Evolutionary conservation across 1,284 basidiomycete genomes (phyloP), one percentile per base, ranked within the genome.

Genomic region (Cutaneotrichosporon dermatis): DNA sequence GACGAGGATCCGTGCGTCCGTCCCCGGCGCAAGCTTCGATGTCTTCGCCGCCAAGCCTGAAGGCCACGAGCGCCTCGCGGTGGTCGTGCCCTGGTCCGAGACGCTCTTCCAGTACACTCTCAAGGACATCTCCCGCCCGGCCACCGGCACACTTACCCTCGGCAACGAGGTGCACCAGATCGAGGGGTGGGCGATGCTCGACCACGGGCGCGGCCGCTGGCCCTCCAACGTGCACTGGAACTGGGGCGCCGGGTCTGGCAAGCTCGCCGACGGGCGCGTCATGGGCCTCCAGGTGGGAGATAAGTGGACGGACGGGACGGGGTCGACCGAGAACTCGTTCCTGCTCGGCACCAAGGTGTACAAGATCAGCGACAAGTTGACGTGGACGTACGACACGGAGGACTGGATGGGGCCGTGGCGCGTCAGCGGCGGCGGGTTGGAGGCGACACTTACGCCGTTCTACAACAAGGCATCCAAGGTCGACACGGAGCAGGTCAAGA

Each of bases 51-150:
- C 40, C 10, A 42, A 53, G 37, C 61, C 59, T 12, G 45, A 40
- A 45, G 54, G 45, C n/a, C 41, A 62, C 40, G 61, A 63, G 55
- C 58, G 61, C 10, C 39, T 63, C 5, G 61, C 58, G 11, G 58
- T 59, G 16, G 58, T 59, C 11, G 58, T 25, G 16, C 16, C 16
- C 57, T 63, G 61, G 61, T 41, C 44, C 33, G 55, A 59, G 10
- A 39, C 39, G 1, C 40, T 59, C 43, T 63, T 63, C 58, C 61
- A 63, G 58, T 59, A 63, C 52, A 63, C 61, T 0, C 55, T 63
- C 45, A 63, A 63, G 49, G 58, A 63, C 52, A 50, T 63, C 15
- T 49, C 39, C 9, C 58, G 58, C 11, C 61, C 58, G 16, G 58
- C 61, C 3, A 40, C 48, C 12, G 61, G 61, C 0, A 41, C 16